Conservation (phyloP, 169 alveolate species). For the Cryptosporidium viatorum region DNA sequence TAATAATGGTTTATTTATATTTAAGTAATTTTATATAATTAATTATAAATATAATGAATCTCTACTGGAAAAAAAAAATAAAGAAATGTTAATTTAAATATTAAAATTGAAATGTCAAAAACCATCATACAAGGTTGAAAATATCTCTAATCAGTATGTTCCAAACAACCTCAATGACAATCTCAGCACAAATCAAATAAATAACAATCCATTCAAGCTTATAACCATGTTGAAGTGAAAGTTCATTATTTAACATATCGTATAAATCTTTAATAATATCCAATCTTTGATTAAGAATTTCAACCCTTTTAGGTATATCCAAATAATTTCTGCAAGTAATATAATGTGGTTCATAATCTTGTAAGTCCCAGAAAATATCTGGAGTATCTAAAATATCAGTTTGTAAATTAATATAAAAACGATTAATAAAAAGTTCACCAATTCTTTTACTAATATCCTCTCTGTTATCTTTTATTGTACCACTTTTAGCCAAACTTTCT, state of each 20-base stretch:
- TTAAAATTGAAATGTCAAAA: too few relatives aligned
- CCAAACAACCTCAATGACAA: constrained; percentile 87
- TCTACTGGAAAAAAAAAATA: too few relatives aligned
- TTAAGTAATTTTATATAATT: too few relatives aligned
- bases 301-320: constrained; percentile 88
- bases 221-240: constrained; percentile 86
- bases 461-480: constrained; percentile 83
- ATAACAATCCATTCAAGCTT: constrained; percentile 88
- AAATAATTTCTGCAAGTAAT: constrained; percentile 83
- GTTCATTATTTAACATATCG: constrained; percentile 87
- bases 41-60: too few relatives aligned
- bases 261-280: constrained; percentile 87
- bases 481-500: constrained; percentile 85
- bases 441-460: constrained; percentile 85
- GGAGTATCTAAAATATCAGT: constrained; percentile 88
- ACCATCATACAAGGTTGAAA: constrained; percentile 79
- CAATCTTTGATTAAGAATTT: constrained; percentile 84
- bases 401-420: constrained; percentile 86
- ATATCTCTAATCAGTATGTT: constrained; percentile 85
- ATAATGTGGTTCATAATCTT: constrained; percentile 86
- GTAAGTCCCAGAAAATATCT: constrained; percentile 88
- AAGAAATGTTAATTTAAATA: too few relatives aligned
- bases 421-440: constrained; percentile 86
- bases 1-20: too few relatives aligned
- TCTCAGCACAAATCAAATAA: constrained; percentile 84